phyloP scores from a whole-genome alignment of 495 filamentous ascomycete genomes.

The Podospora fimiseda region DNA sequence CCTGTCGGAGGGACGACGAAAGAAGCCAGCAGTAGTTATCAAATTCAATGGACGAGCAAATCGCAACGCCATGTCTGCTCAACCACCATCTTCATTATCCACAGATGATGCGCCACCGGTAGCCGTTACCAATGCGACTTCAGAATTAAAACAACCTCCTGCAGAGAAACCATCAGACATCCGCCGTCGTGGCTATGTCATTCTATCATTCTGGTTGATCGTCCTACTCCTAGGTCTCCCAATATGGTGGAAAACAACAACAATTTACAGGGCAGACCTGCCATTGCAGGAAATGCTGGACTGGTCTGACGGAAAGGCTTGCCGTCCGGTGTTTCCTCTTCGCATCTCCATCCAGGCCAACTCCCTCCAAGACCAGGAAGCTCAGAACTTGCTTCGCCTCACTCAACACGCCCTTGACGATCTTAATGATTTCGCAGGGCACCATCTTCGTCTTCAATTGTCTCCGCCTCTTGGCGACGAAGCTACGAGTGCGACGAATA shows the following conservation, averaged over 20 bases:
- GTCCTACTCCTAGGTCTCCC: constrained; percentile 81
- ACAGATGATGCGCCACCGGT: not conserved
- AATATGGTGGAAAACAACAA: constrained; percentile 96
- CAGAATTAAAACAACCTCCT: constrained; percentile 49
- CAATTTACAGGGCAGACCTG: constrained; percentile 80
- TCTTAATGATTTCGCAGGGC: constrained; percentile 84
- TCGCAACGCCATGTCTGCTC: constrained; percentile 26
- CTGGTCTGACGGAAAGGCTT: constrained; percentile 90
- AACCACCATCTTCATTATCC: constrained; percentile 9
- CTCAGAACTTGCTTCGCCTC: constrained; percentile 68
- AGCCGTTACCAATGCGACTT: too few relatives aligned
- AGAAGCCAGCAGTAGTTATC: not conserved
- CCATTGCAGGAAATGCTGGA: constrained; percentile 82
- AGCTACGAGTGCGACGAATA: constrained; percentile 21
- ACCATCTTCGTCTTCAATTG: constrained; percentile 74
- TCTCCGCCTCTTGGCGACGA: constrained; percentile 33
- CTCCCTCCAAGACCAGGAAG: constrained; percentile 59
- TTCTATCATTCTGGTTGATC: constrained; percentile 86
- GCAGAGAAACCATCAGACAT: constrained; percentile 67
- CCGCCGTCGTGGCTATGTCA: constrained; percentile 61
- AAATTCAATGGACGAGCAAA: constrained; percentile 6
- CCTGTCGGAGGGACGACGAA: not conserved
- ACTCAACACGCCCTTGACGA: constrained; percentile 90
- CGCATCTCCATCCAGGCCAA: constrained; percentile 72
- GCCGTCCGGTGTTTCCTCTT: constrained; percentile 80